Base-by-base conservation (phyloP, 805 yeast species). In the Debaryomyces castellii region DNA sequence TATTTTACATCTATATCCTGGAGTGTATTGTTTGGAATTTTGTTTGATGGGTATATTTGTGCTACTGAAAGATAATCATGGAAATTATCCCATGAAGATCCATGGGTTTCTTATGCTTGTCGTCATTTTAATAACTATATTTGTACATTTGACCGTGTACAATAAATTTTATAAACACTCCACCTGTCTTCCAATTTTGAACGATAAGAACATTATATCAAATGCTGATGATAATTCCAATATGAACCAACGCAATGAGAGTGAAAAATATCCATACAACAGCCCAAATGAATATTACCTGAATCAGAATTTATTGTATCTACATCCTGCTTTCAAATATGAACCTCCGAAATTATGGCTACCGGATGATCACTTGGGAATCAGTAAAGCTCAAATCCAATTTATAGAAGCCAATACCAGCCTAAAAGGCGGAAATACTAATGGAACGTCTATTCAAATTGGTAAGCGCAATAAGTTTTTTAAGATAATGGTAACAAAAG, bases 21-120 rank as follows among this genome's bases (percentile, higher is more conserved):
- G 97, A 0, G 66, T 90, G 1, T 90, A 90, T 60, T 87, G 90
- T 55, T 71, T 88, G 57, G 95, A 90, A 57, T 70, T 85, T 30
- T 86, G 91, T 50, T 64, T 90, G 54, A 75, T 87, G 35, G 97
- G 97, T 0, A 66, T 89, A 8, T 83, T 88, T 53, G 77, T 87
- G 35, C 63, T 87, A 12, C 83, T 84, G 50, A 70, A 73, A 44
- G 75, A 83, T 54, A 66, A 67, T n/a, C 43, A 65, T 5, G 81
- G 73, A 28, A 59, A 56, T 43, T 75, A 65, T 47, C 71, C 62
- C 36, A 77, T 73, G 67, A 73, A 58, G 44, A 64, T 63, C 20
- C 85, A 78, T 41, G 82, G 80, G 4, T 67, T 76, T 40, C 50
- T 78, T 7, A 84, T 85, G 81, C 58, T 80, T 2, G 35, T 76